Conservation (phyloP, 805 yeast species). For the Yarrowia osloensis region DNA sequence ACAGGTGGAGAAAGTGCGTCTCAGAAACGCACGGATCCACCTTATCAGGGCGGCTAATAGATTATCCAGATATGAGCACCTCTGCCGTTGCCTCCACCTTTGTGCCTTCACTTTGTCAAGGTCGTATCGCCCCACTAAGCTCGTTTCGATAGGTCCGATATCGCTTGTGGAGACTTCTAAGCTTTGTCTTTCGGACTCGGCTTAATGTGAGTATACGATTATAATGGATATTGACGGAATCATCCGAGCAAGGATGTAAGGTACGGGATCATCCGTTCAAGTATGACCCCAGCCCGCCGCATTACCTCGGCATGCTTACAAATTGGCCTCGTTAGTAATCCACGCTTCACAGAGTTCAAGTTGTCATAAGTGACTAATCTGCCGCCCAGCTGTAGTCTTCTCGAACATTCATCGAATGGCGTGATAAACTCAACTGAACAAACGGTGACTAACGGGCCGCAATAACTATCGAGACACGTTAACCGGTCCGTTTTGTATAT, state of each 20-base stretch:
- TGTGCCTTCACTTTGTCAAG: not conserved
- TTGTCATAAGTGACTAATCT: constrained; percentile 27
- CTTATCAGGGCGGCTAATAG: not conserved
- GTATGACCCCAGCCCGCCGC: too few relatives aligned
- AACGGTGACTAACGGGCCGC: not conserved
- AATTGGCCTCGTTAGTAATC: not conserved
- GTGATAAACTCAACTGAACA: constrained; percentile 17
- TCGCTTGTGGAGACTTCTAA: not conserved
- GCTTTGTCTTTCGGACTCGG: not conserved
- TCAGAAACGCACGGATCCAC: too few relatives aligned
- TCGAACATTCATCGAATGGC: constrained; percentile 21
- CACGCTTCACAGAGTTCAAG: not conserved
- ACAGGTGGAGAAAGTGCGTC: too few relatives aligned
- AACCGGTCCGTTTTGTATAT: too few relatives aligned
- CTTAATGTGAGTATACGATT: too few relatives aligned
- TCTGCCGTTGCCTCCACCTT: not conserved
- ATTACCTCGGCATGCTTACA: constrained; percentile 17
- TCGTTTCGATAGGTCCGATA: not conserved
- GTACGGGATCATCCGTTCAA: too few relatives aligned
- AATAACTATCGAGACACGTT: too few relatives aligned
- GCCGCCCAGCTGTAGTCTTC: constrained; percentile 18
- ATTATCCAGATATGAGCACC: not conserved
- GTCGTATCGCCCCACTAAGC: not conserved
- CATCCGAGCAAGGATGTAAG: too few relatives aligned
- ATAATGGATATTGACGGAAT: too few relatives aligned